phyloP scores from a whole-genome alignment of 179 eudicot species.

The Silene vulgaris region DNA sequence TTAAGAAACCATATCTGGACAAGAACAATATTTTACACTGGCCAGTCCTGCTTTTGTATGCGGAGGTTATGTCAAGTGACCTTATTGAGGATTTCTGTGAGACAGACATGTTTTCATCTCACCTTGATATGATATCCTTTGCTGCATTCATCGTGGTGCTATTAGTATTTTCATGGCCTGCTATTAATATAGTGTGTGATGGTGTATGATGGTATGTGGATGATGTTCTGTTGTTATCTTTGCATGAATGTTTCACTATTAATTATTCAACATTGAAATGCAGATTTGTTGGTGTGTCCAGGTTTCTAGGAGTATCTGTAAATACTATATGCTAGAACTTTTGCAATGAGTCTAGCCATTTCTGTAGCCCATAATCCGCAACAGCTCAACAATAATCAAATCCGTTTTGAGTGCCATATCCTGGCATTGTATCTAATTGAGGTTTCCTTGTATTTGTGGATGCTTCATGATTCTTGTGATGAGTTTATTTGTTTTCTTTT shows the following conservation, averaged over 20 bases:
- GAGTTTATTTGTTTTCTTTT: background rate
- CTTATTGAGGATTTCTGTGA: conserved; percentile 95
- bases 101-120: conserved; percentile 80
- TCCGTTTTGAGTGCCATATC: background rate
- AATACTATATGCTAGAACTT: background rate
- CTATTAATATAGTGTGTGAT: background rate
- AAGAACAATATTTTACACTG: conserved; percentile 79
- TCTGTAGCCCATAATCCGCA: background rate
- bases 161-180: background rate
- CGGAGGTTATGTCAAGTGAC: conserved; percentile 95
- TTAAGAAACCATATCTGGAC: conserved; percentile 68
- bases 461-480: background rate
- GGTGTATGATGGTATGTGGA: background rate
- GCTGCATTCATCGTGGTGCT: background rate
- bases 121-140: conserved; percentile 92
- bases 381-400: background rate
- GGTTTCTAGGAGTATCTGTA: background rate
- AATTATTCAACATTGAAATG: background rate
- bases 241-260: background rate
- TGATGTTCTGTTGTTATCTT: background rate
- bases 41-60: conserved; percentile 85
- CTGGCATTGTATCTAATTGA: background rate
- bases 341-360: background rate
- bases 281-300: background rate
- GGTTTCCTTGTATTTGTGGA: background rate